Evolutionary conservation across 2,329 filamentous ascomycete genomes (phyloP).

Genomic region (Penicillium sp.): DNA sequence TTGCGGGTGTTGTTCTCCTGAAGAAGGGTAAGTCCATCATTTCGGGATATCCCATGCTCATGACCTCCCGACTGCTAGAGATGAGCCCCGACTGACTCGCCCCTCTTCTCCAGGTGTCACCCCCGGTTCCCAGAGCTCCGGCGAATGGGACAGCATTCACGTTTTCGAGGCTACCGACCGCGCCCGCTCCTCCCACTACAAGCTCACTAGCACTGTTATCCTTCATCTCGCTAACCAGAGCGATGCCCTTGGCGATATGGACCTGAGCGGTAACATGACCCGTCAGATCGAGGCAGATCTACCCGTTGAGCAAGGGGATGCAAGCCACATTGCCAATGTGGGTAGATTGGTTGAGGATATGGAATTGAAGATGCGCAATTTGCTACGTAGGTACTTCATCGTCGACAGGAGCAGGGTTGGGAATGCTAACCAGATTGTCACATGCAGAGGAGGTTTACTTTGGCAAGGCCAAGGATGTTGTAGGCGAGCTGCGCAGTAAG

Average conservation of each 20-base stretch:
- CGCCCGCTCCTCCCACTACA: constrained; percentile 91
- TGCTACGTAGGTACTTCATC: constrained; percentile 63
- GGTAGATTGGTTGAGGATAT: constrained; percentile 96
- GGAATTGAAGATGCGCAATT: constrained; percentile 98
- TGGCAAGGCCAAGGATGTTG: constrained; percentile 98
- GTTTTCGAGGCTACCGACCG: constrained; percentile 96
- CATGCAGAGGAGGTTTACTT: constrained; percentile 89
- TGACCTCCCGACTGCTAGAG: neutral
- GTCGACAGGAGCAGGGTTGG: neutral
- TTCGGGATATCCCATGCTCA: too few relatives aligned
- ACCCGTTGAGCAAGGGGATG: constrained; percentile 78
- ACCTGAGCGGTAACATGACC: constrained; percentile 97
- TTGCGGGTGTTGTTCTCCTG: constrained; percentile 90
- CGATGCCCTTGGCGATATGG: constrained; percentile 77
- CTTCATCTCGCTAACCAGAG: constrained; percentile 76
- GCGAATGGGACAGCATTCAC: constrained; percentile 97
- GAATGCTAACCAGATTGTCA: constrained; percentile 22
- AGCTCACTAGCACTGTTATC: constrained; percentile 96
- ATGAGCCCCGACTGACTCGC: constrained; percentile 7
- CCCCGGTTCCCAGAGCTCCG: constrained; percentile 69
- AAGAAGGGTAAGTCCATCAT: constrained; percentile 94
- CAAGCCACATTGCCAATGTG: constrained; percentile 93
- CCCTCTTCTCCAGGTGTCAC: constrained; percentile 59
- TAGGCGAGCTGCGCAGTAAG: constrained; percentile 87
- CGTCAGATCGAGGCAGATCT: constrained; percentile 92